phyloP scores from a whole-genome alignment of 2,329 filamentous ascomycete species.

The Curvularia lunata region DNA sequence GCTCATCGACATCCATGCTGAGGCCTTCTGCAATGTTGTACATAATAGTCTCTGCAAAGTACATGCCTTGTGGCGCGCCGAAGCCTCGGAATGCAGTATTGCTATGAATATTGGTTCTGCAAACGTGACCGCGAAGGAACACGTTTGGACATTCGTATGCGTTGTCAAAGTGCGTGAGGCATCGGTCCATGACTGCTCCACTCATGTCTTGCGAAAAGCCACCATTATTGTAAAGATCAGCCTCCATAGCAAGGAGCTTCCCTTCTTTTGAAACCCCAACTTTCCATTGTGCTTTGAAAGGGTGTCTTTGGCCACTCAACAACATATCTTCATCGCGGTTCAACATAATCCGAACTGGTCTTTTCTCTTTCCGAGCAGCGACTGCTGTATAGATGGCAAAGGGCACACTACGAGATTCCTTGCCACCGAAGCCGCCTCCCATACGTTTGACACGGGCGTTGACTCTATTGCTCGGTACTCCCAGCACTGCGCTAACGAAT shows the following conservation, averaged over 20 bases:
- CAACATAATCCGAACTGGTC: constrained; percentile 89
- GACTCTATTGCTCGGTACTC: constrained; percentile 84
- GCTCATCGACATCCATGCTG: constrained; percentile 78
- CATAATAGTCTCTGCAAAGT: constrained; percentile 87
- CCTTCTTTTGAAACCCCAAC: constrained; percentile 90
- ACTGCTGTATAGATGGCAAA: constrained; percentile 82
- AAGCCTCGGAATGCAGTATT: constrained; percentile 97
- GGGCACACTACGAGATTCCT: constrained; percentile 85
- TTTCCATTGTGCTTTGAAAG: constrained; percentile 88
- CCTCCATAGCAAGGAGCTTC: constrained; percentile 86
- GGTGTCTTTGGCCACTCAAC: constrained; percentile 87
- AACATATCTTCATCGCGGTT: constrained; percentile 95
- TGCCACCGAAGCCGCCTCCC: constrained; percentile 92
- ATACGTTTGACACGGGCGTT: constrained; percentile 88
- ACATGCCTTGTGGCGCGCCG: constrained; percentile 92
- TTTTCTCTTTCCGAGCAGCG: constrained; percentile 81
- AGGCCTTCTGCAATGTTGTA: constrained; percentile 86
- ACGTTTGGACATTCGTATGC: constrained; percentile 89
- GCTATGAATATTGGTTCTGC: constrained; percentile 93
- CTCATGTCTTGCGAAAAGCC: constrained; percentile 75
- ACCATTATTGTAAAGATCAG: constrained; percentile 88
- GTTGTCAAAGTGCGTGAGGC: constrained; percentile 83
- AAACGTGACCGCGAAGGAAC: constrained; percentile 80
- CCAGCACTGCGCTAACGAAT: constrained; percentile 82
- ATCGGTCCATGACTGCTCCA: constrained; percentile 81